phyloP scores from a whole-genome alignment of 108 stramenopile genomes.

The Stephanodiscus triporus region DNA sequence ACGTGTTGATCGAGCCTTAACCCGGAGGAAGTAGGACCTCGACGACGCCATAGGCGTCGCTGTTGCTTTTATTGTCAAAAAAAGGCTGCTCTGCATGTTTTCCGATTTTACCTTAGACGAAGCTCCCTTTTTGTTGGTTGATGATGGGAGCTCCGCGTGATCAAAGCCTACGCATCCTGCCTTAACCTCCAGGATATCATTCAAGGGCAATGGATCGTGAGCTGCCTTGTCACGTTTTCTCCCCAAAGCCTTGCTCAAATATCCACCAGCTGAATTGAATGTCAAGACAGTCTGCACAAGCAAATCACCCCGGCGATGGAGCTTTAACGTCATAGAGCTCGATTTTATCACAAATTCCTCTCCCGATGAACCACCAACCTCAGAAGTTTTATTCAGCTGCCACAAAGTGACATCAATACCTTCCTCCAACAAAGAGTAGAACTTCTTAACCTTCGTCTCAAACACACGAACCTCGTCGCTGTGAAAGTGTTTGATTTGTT shows the following conservation, averaged over 20 bases:
- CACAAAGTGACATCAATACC: conserved; percentile 89
- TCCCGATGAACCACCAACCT: conserved; percentile 57
- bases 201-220: conserved; percentile 82
- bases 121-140: conserved; percentile 63
- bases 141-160: conserved; percentile 78
- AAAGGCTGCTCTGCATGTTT: conserved; percentile 82
- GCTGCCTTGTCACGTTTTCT: conserved; percentile 75
- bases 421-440: conserved; percentile 71
- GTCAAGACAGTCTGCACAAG: conserved; percentile 80
- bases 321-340: conserved; percentile 76
- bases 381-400: conserved; percentile 74
- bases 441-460: conserved; percentile 75
- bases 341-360: conserved; percentile 86
- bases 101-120: conserved; percentile 64
- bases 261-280: conserved; percentile 82
- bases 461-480: conserved; percentile 82
- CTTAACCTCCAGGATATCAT: conserved; percentile 87
- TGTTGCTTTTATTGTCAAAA: conserved; percentile 85
- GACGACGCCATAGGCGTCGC: conserved; percentile 80
- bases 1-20: conserved; percentile 78
- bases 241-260: conserved; percentile 84
- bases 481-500: conserved; percentile 7
- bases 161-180: conserved; percentile 88
- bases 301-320: conserved; percentile 80
- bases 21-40: conserved; percentile 81